Conservation (phyloP, 169 alveolate genomes). For the Hepatocystis sp. region DNA sequence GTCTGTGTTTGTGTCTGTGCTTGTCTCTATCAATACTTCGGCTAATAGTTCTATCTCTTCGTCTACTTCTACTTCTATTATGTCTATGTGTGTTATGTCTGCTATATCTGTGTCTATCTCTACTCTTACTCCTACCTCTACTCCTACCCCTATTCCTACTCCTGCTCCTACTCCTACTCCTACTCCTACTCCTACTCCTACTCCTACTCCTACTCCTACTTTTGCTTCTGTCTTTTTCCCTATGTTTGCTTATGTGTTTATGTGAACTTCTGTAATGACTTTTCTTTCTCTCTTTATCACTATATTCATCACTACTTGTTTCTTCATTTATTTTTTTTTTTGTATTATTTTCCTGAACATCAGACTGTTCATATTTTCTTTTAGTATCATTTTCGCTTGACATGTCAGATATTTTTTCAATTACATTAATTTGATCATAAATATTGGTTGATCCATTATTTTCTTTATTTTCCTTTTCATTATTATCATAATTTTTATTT, state of each 20-base stretch:
- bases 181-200: slow-evolving; percentile 61
- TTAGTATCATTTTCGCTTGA: too few relatives aligned
- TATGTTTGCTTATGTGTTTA: slow-evolving; percentile 9
- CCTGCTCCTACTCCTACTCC: slow-evolving; percentile 45
- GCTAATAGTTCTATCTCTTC: slow-evolving; percentile 13
- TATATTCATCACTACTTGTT: too few relatives aligned
- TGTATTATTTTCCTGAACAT: too few relatives aligned
- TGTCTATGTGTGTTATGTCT: slow-evolving; percentile 23
- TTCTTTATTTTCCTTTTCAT: too few relatives aligned
- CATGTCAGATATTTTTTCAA: too few relatives aligned
- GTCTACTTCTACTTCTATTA: slow-evolving; percentile 12
- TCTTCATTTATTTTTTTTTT: too few relatives aligned
- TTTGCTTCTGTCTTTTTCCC: slow-evolving; percentile 16
- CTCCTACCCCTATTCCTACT: slow-evolving; percentile 21
- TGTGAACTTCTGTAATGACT: too few relatives aligned
- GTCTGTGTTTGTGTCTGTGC: slow-evolving; percentile 1
- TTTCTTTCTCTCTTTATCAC: too few relatives aligned
- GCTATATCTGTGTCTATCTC: slow-evolving; percentile 7
- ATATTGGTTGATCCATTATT: too few relatives aligned
- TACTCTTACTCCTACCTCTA: slow-evolving; percentile 40
- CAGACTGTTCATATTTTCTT: too few relatives aligned
- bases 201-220: slow-evolving; percentile 25
- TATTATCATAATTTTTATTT: too few relatives aligned
- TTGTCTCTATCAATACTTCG: slow-evolving; percentile 3
- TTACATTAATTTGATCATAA: too few relatives aligned